phyloP scores from a whole-genome alignment of 1,139 yeast genomes.

The Meyerozyma carpophila region DNA sequence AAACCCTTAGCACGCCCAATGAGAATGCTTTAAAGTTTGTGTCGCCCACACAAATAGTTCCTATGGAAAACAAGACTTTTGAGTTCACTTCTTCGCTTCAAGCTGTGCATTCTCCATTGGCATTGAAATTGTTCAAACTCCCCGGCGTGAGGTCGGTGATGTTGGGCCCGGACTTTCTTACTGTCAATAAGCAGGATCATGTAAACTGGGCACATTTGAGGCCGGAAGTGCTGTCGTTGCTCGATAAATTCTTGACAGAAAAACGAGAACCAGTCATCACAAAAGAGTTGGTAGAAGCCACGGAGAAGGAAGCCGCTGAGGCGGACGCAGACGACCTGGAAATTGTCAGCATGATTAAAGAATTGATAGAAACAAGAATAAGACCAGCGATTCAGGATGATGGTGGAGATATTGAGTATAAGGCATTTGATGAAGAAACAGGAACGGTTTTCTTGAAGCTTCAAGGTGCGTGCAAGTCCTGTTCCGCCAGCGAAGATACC shows the following conservation, averaged over 20 bases:
- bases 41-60: constrained; percentile 49
- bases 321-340: constrained; percentile 61
- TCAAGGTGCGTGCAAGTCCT: constrained; percentile 76
- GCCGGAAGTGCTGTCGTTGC: constrained; percentile 39
- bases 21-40: constrained; percentile 84
- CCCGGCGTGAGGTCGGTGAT: constrained; percentile 84
- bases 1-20: constrained; percentile 71
- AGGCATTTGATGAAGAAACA: constrained; percentile 52
- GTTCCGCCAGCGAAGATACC: constrained; percentile 72
- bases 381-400: constrained; percentile 91
- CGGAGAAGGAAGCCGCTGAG: constrained; percentile 37
- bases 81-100: constrained; percentile 68
- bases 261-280: constrained; percentile 47
- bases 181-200: constrained; percentile 44
- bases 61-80: constrained; percentile 56
- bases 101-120: constrained; percentile 77
- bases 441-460: constrained; percentile 65
- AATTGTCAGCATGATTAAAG: constrained; percentile 86
- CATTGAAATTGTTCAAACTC: constrained; percentile 68
- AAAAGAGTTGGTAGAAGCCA: constrained; percentile 35
- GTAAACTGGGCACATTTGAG: constrained; percentile 42
- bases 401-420: constrained; percentile 79
- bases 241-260: constrained; percentile 33
- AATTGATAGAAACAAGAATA: constrained; percentile 85
- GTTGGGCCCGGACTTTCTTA: constrained; percentile 64